phyloP scores from a whole-genome alignment of 2,329 filamentous ascomycete species.

The Lasiodiplodia sp. region DNA sequence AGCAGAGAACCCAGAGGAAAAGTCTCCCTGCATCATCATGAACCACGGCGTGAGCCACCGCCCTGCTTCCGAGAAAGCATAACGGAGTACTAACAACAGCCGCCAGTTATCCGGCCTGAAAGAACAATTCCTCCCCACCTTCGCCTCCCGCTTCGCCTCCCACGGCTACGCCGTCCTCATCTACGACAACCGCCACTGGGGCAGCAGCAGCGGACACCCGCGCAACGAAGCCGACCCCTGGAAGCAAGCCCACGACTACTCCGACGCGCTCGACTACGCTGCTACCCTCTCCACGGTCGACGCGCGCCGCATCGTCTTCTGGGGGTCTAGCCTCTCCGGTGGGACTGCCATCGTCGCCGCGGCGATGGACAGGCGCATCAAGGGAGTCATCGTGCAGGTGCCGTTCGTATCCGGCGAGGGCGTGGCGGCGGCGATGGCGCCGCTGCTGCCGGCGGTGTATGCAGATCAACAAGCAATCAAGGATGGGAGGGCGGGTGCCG shows the following conservation, averaged over 20 bases:
- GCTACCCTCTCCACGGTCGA: too few species aligned
- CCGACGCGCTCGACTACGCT: background rate
- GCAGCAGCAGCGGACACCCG: background rate
- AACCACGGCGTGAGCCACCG: too few species aligned
- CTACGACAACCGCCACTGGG: background rate
- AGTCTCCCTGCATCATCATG: too few species aligned
- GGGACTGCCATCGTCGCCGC: background rate
- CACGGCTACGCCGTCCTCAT: background rate
- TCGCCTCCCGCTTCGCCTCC: too few species aligned
- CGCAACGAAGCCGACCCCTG: background rate
- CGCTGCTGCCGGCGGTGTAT: background rate
- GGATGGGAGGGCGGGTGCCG: background rate
- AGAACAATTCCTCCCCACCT: too few species aligned
- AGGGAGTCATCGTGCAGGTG: background rate
- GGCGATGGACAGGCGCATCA: background rate
- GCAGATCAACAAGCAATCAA: background rate
- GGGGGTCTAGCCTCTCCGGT: background rate
- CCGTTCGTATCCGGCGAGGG: background rate
- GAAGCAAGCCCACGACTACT: background rate
- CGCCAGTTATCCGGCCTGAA: too few species aligned
- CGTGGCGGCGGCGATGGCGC: background rate
- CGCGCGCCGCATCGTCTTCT: background rate
- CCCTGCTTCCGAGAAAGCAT: too few species aligned
- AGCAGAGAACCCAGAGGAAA: too few species aligned
- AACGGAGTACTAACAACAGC: too few species aligned